These are phyloP conservation scores for Ophiostoma australiae DNA, from an alignment of 2,329 filamentous ascomycete species.

Conservation along the genomic window DNA sequence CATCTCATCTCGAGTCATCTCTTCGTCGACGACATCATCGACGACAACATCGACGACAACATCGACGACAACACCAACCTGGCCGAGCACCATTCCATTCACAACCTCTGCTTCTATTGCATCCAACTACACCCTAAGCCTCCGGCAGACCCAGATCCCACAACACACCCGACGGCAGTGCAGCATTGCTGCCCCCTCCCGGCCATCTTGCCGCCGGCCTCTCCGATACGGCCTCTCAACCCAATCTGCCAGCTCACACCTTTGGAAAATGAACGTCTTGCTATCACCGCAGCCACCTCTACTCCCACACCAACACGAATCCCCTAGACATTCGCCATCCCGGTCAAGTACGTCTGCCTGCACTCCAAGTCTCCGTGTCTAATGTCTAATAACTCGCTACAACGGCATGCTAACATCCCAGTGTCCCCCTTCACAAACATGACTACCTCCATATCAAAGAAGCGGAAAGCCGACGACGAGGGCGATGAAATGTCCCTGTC, in stretches of 20 bases:
- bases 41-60: not conserved
- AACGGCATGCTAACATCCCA: conserved; percentile 29
- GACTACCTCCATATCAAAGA: conserved; percentile 47
- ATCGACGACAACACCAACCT: not conserved
- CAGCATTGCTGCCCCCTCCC: not conserved
- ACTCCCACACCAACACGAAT: conserved; percentile 56
- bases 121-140: not conserved
- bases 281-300: conserved; percentile 56
- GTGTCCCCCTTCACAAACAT: conserved; percentile 52
- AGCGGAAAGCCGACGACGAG: conserved; percentile 84
- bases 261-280: conserved; percentile 54
- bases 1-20: not conserved
- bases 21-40: not conserved
- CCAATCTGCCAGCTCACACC: not conserved
- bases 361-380: not conserved
- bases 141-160: not conserved
- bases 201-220: not conserved
- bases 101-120: not conserved
- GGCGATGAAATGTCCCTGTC: conserved; percentile 90
- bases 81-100: not conserved
- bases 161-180: not conserved
- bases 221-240: conserved; percentile 5
- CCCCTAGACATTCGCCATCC: conserved; percentile 49
- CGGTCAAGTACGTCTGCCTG: conserved; percentile 46
- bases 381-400: too few species aligned